Base-by-base conservation (phyloP, 2,329 filamentous ascomycete species). In the Aureobasidium lini region DNA sequence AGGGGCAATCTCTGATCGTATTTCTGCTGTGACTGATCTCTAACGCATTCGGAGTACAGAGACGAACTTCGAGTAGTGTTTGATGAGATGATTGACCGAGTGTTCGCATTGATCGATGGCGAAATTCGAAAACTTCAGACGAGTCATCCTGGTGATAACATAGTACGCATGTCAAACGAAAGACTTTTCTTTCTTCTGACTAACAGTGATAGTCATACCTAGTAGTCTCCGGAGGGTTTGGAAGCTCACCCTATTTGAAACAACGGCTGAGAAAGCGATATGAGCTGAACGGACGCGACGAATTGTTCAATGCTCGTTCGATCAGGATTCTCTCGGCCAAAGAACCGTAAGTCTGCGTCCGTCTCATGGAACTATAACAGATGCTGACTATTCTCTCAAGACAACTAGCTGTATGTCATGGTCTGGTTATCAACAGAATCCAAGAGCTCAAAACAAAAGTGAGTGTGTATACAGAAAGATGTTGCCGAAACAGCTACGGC, bases 211-310 rank as follows among this genome's bases (percentile, higher is more conserved):
- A 61, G 60, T 63, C 60, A 11, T 63, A 75, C 60, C 66, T 78
- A 1, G 69, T 78, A 0, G 68, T 77, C 1, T 75, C 72, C 5
- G 76, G 76, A 5, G 75, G 76, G 1, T 66, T 77, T 0, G 73
- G 75, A 9, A 76, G 75, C 54, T 73, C 69, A 0, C 66, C 70
- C 15, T 77, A 78, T 61, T 70, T 77, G 4, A 73, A 75, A 48
- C 63, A 66, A 1, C 63, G 67, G 6, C 66, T 76, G 1, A 64
- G 67, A 36, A 65, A 65, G 7, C 68, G 70, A 29, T 77, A 75
- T 56, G 65, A 68, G 8, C 37, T 48, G 5, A 61, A 64, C 29
- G 59, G 60, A 0, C 66, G 58, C 31, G 16, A 29, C 3, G 29
- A 16, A 2, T 43, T 62, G 6, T 32, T 37, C 10, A 61, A 60